phyloP scores from a whole-genome alignment of 495 filamentous ascomycete genomes.

The Physcia stellaris region DNA sequence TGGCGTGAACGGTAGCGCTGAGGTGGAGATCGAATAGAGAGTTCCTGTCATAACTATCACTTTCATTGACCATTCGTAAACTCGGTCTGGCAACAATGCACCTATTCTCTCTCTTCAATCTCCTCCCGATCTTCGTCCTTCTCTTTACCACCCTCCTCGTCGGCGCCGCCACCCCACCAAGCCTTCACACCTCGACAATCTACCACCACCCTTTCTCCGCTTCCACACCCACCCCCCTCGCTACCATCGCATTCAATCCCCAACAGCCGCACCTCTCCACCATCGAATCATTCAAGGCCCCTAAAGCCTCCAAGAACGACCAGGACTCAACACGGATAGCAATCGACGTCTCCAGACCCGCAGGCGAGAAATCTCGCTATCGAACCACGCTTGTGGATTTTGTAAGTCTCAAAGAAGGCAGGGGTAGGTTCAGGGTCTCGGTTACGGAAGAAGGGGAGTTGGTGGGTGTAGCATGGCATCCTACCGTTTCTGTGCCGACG shows the following conservation, averaged over 20 bases:
- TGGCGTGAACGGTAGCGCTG: no score
- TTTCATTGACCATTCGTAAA: no score
- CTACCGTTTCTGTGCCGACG: no score
- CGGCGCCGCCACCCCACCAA: conserved; percentile 35
- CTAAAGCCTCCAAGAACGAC: neutral
- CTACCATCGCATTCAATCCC: conserved; percentile 88
- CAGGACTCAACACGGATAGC: conserved; percentile 53
- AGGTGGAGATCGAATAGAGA: no score
- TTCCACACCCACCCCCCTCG: conserved; percentile 42
- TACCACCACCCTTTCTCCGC: conserved; percentile 43
- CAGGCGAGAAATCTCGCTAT: conserved; percentile 20
- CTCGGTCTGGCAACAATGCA: no score
- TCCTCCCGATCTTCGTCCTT: neutral
- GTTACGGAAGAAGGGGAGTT: neutral
- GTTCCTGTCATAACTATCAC: no score
- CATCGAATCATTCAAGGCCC: conserved; percentile 20
- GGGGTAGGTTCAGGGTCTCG: neutral
- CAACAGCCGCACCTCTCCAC: conserved; percentile 75
- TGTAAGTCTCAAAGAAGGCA: neutral
- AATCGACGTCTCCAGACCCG: conserved; percentile 46
- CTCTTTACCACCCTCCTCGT: neutral
- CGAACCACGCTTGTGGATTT: neutral
- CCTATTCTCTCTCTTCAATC: no score
- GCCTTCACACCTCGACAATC: conserved; percentile 58
- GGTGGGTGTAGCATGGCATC: conserved; percentile 12